These are phyloP conservation scores for Aspergillus arachidicola DNA, from an alignment of 2,329 filamentous ascomycete species.

Conservation along the genomic window DNA sequence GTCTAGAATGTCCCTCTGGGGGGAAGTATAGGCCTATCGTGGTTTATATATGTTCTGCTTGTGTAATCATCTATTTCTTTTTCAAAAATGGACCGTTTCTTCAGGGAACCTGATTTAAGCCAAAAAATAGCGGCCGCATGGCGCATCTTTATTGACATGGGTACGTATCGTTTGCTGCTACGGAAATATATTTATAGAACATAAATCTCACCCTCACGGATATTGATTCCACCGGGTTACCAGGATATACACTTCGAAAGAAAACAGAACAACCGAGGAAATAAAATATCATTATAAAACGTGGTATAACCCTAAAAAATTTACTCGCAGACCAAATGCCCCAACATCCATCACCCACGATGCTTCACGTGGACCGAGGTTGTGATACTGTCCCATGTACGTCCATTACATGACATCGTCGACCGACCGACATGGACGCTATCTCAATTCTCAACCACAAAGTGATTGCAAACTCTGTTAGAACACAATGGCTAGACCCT, in stretches of 20 bases:
- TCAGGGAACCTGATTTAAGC: neutral
- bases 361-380: slow-evolving; percentile 3
- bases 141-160: neutral
- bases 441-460: neutral
- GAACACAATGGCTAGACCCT: slow-evolving; percentile 34
- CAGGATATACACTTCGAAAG: neutral
- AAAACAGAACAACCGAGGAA: neutral
- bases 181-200: slow-evolving; percentile 6
- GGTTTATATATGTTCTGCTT: neutral
- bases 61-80: neutral
- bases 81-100: neutral
- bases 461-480: neutral
- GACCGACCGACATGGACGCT: neutral
- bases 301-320: neutral
- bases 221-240: neutral
- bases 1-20: neutral
- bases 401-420: neutral
- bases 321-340: neutral
- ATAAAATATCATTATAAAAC: neutral
- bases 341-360: neutral
- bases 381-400: neutral
- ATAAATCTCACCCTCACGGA: neutral
- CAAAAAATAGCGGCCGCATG: neutral
- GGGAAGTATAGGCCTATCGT: neutral
- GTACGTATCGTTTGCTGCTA: neutral